Conservation (phyloP, 2,329 filamentous ascomycete genomes). For the Didymella exigua region DNA sequence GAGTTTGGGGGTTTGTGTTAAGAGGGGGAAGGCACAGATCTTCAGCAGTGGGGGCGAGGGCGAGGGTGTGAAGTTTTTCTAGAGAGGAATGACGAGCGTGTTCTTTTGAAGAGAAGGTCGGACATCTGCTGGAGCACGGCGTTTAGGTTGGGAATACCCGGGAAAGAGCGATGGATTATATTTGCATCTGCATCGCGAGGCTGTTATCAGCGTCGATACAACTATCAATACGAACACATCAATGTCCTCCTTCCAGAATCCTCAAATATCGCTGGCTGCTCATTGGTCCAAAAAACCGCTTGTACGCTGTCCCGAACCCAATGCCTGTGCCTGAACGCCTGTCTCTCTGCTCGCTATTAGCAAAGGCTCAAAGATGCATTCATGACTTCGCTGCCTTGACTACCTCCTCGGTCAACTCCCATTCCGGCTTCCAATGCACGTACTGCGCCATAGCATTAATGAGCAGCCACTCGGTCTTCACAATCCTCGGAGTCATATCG, state of each 20-base stretch:
- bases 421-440: slow-evolving; percentile 53
- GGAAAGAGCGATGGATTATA: neutral
- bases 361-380: slow-evolving; percentile 7
- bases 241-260: neutral
- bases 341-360: slow-evolving; percentile 18
- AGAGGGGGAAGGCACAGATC: slow-evolving; percentile 88
- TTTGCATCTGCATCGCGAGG: neutral
- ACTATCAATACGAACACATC: slow-evolving; percentile 7
- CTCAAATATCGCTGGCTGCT: slow-evolving; percentile 2
- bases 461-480: slow-evolving; percentile 86
- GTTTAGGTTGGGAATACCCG: slow-evolving; percentile 16
- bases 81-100: neutral
- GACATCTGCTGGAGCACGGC: slow-evolving; percentile 8
- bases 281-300: slow-evolving; percentile 16
- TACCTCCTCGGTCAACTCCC: slow-evolving; percentile 44
- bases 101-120: neutral
- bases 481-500: slow-evolving; percentile 80
- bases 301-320: slow-evolving; percentile 18
- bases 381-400: slow-evolving; percentile 31
- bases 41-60: slow-evolving; percentile 75
- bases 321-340: slow-evolving; percentile 26
- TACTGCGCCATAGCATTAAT: slow-evolving; percentile 89
- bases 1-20: slow-evolving; percentile 80
- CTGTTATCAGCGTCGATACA: neutral
- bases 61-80: slow-evolving; percentile 93